These are phyloP conservation scores for Sechiopsis laciniata DNA, from an alignment of 306 rosid species.

Conservation along the genomic window DNA sequence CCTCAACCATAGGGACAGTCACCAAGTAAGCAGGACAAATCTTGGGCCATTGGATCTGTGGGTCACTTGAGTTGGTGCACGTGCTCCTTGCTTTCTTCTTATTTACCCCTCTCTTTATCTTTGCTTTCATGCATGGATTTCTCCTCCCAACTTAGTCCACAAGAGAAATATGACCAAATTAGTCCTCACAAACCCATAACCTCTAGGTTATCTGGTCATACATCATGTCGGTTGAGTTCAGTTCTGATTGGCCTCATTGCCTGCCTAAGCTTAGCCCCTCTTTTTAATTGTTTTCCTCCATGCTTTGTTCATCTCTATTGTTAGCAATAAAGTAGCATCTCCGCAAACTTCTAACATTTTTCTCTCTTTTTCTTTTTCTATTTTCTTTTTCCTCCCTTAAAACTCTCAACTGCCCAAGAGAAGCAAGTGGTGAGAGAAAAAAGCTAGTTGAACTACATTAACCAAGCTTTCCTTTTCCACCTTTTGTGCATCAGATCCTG, in stretches of 20 bases:
- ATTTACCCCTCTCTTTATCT: slow-evolving; percentile 30
- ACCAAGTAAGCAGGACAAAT: slow-evolving; percentile 31
- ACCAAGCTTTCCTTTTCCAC: slow-evolving; percentile 19
- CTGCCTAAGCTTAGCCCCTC: slow-evolving; percentile 19
- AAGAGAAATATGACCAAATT: too few species aligned
- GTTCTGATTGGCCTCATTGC: background rate
- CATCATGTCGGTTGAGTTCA: too few species aligned
- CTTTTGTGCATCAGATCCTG: slow-evolving; percentile 53
- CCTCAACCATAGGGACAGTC: too few species aligned
- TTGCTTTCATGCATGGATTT: slow-evolving; percentile 98
- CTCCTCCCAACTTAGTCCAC: slow-evolving; percentile 34
- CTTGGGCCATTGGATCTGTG: slow-evolving; percentile 39
- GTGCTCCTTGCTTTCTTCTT: slow-evolving; percentile 45
- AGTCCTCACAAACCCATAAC: background rate
- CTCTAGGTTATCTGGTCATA: too few species aligned
- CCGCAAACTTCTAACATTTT: slow-evolving; percentile 15
- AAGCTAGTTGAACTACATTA: too few species aligned
- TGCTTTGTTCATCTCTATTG: slow-evolving; percentile 36
- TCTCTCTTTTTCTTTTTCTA: background rate
- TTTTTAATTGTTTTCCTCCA: background rate
- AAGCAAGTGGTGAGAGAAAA: background rate
- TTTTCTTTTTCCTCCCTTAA: slow-evolving; percentile 16
- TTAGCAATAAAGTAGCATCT: background rate
- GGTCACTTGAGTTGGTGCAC: slow-evolving; percentile 63
- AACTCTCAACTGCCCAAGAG: slow-evolving; percentile 40